phyloP scores from a whole-genome alignment of 192 early-diverging fungal genomes.

The Rhizoclosmatium globosum region DNA sequence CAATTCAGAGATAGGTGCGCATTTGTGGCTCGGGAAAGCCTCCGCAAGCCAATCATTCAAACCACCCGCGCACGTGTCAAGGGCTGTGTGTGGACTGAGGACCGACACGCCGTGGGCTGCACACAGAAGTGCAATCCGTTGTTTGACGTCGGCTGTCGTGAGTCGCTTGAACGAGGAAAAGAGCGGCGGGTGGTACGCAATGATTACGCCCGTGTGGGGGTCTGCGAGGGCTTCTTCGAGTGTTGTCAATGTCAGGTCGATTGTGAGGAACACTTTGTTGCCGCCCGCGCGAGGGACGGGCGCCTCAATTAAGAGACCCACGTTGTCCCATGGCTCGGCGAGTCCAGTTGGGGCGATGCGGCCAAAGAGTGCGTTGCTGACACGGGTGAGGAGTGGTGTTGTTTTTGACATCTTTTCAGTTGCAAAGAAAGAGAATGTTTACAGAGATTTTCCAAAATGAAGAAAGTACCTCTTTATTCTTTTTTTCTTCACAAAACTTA shows the following conservation, averaged over 20 bases:
- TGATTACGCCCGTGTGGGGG: conserved; percentile 82
- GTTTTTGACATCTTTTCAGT: background rate
- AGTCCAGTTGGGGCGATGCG: conserved; percentile 20
- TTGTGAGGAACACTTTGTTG: conserved; percentile 85
- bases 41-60: conserved; percentile 94
- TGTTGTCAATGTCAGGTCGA: conserved; percentile 85
- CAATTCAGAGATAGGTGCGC: conserved; percentile 46
- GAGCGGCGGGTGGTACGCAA: conserved; percentile 95
- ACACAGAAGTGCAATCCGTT: conserved; percentile 80
- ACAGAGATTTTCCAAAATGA: no score
- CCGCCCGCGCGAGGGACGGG: conserved; percentile 77
- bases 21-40: conserved; percentile 53
- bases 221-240: conserved; percentile 80
- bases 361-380: conserved; percentile 1
- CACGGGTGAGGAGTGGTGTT: conserved; percentile 13
- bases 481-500: no score
- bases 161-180: conserved; percentile 86
- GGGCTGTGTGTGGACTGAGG: conserved; percentile 90
- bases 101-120: conserved; percentile 80
- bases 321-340: conserved; percentile 41
- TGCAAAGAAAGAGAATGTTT: no score
- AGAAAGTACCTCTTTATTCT: no score
- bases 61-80: conserved; percentile 82
- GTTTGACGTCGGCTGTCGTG: conserved; percentile 77
- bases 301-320: conserved; percentile 86